These are phyloP conservation scores for Tetramitus jugosus DNA, from an alignment of 208 protist genomes.

Conservation along the genomic window DNA sequence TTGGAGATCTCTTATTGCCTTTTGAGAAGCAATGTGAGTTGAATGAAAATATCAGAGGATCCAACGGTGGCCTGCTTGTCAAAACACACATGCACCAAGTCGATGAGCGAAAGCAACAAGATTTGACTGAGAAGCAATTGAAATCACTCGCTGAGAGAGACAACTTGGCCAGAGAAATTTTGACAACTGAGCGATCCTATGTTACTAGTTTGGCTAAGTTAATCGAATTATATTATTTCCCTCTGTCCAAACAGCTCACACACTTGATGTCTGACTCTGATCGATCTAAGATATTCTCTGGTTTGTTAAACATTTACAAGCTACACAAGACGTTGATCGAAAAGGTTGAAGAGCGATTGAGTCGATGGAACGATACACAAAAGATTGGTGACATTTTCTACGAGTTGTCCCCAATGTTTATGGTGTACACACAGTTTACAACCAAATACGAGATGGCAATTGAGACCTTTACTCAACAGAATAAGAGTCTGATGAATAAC, in stretches of 20 bases:
- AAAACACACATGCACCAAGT: no score
- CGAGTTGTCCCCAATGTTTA: neutral
- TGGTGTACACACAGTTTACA: neutral
- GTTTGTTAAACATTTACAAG: slow-evolving; percentile 1
- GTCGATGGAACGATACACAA: neutral
- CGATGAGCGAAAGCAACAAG: no score
- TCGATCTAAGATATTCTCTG: neutral
- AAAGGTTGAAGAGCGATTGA: neutral
- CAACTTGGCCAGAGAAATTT: slow-evolving; percentile 11
- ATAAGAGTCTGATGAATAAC: no score
- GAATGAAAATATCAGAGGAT: no score
- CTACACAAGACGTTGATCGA: neutral
- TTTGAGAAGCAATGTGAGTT: no score
- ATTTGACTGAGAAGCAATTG: no score
- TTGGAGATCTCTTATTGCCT: no score
- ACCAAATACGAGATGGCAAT: slow-evolving; percentile 11
- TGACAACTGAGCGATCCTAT: slow-evolving; percentile 5
- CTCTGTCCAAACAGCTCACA: neutral
- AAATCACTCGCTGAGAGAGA: no score
- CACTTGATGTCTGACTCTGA: neutral
- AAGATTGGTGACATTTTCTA: slow-evolving; percentile 5
- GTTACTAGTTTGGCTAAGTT: neutral
- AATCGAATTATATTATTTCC: slow-evolving; percentile 11
- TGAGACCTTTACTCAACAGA: neutral
- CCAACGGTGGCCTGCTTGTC: no score